Conservation (phyloP, 1,284 basidiomycete genomes). For the Trichosporon faecale region DNA sequence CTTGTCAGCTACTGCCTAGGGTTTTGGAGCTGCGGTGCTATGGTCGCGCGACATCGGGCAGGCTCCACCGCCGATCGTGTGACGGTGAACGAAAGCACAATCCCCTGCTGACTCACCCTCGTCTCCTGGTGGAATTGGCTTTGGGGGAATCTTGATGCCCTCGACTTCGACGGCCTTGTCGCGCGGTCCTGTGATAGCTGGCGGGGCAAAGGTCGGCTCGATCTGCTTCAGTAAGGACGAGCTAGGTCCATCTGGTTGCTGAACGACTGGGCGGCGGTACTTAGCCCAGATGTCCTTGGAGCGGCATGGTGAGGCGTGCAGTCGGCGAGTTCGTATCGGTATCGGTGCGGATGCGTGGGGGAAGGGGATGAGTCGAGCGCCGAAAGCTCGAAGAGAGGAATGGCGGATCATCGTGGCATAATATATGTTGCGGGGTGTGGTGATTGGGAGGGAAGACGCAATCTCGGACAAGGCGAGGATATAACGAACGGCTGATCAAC, state of each 20-base stretch:
- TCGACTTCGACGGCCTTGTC: conserved; percentile 34
- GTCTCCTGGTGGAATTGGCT: conserved; percentile 41
- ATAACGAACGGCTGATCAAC: conserved; percentile 9
- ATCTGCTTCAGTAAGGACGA: not conserved
- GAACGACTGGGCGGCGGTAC: conserved; percentile 12
- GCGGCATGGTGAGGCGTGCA: not conserved
- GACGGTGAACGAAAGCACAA: not conserved
- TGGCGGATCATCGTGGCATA: conserved; percentile 1
- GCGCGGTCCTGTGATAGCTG: not conserved
- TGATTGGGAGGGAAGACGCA: not conserved
- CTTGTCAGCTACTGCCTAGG: not conserved
- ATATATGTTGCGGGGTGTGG: not conserved
- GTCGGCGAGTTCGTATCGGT: not conserved
- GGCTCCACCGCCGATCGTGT: not conserved
- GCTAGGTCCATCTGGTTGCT: not conserved
- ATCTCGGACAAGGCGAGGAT: not conserved
- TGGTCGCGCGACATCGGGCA: not conserved
- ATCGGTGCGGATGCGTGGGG: not conserved
- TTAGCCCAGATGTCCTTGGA: conserved; percentile 20
- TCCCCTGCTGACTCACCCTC: conserved; percentile 36
- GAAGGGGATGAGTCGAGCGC: not conserved
- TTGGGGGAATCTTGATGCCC: conserved; percentile 40
- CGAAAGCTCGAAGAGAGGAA: not conserved
- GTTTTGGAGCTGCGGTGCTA: not conserved
- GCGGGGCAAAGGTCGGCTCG: not conserved